A percentile compares a stretch with the other conserved stretches of the same genome.
Evolutionary conservation across 176 grass and related monocot genomes (phyloP).

Genomic region (Saccharum officinarum): DNA sequence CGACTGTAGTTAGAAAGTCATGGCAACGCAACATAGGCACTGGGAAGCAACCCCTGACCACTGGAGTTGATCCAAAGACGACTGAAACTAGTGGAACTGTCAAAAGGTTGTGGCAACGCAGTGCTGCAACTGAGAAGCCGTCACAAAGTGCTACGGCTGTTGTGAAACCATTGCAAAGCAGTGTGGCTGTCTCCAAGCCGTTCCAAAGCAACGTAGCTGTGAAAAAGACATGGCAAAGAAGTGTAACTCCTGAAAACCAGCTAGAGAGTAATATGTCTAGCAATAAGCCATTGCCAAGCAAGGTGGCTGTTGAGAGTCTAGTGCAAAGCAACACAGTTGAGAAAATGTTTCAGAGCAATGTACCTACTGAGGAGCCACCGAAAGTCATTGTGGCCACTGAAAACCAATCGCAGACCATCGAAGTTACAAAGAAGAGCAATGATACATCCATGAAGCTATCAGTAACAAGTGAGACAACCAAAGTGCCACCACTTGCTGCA

Average conservation of each 20-base stretch:
- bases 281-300: constrained; percentile 31
- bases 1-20: constrained; percentile 24
- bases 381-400: constrained; percentile 30
- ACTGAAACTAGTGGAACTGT: constrained; percentile 29
- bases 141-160: constrained; percentile 20
- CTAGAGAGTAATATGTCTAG: constrained; percentile 6
- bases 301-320: neutral
- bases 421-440: constrained; percentile 6
- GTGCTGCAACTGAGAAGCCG: constrained; percentile 23
- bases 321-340: constrained; percentile 31
- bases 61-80: constrained; percentile 36
- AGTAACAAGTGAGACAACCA: neutral
- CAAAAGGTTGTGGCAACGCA: constrained; percentile 53
- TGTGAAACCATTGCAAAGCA: constrained; percentile 37
- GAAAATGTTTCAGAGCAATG: constrained; percentile 20
- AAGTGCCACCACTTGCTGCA: neutral
- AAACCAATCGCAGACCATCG: neutral
- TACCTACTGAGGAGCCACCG: constrained; percentile 15
- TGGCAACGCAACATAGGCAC: constrained; percentile 37
- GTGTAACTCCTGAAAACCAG: constrained; percentile 25
- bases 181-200: constrained; percentile 9
- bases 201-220: constrained; percentile 1
- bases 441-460: neutral
- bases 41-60: constrained; percentile 46
- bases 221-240: constrained; percentile 52